A percentile compares a stretch with the other conserved stretches of the same genome.
These are phyloP conservation scores for Hyaloperonospora arabidopsidis DNA, from an alignment of 352 stramenopile species.

Conservation along the genomic window DNA sequence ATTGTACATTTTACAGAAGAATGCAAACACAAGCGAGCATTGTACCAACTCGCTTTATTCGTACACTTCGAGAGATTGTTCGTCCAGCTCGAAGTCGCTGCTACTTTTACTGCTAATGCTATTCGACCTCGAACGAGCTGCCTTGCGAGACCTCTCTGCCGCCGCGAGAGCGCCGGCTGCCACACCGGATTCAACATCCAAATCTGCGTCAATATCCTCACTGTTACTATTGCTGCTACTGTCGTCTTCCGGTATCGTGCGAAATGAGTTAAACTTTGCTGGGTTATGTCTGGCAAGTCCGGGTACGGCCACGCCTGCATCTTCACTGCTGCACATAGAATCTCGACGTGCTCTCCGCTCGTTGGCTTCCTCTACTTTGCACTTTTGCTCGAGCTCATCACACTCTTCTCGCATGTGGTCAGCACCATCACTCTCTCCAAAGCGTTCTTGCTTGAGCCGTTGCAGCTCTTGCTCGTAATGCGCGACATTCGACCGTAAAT, in stretches of 20 bases:
- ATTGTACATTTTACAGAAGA: too few relatives aligned
- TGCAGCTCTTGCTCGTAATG: conserved; percentile 77
- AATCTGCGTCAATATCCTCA: conserved; percentile 18
- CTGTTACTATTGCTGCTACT: conserved; percentile 31
- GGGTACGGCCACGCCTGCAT: conserved; percentile 71
- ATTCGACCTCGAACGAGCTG: conserved; percentile 14
- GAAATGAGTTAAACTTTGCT: conserved; percentile 83
- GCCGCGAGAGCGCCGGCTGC: conserved; percentile 19
- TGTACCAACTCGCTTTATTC: conserved; percentile 18
- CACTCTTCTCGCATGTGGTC: conserved; percentile 19
- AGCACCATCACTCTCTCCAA: conserved; percentile 12
- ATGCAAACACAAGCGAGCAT: neutral
- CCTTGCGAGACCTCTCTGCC: conserved; percentile 20
- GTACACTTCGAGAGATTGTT: conserved; percentile 30
- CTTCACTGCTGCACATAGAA: conserved; percentile 33
- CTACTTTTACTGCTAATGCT: conserved; percentile 25
- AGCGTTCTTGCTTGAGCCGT: conserved; percentile 41
- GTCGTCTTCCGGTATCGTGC: conserved; percentile 43
- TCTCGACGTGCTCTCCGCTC: conserved; percentile 22
- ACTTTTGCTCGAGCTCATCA: conserved; percentile 18
- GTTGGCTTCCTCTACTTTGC: conserved; percentile 14
- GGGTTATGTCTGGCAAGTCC: conserved; percentile 63
- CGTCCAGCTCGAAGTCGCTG: conserved; percentile 25
- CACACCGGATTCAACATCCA: conserved; percentile 15
- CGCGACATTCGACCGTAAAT: conserved; percentile 64